phyloP scores from a whole-genome alignment of 106 monocot species.

The Hemerocallis citrina region DNA sequence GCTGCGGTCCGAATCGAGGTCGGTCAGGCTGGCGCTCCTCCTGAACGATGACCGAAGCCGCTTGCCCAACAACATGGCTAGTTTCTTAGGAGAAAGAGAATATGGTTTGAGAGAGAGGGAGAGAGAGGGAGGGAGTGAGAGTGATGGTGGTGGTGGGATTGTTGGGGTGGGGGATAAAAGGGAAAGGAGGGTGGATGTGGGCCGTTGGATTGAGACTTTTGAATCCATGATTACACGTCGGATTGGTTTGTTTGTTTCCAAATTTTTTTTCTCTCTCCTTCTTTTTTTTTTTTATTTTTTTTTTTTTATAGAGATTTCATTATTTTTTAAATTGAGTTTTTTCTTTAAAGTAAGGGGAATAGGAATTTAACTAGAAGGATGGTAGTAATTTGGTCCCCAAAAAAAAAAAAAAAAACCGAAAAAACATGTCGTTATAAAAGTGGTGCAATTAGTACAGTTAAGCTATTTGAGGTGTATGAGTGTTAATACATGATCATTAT shows the following conservation, averaged over 20 bases:
- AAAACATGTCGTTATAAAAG: too few relatives aligned
- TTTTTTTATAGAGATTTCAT: too few relatives aligned
- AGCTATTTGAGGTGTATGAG: too few relatives aligned
- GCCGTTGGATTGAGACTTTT: conserved; percentile 1
- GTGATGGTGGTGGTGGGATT: not conserved
- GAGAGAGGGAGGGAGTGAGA: not conserved
- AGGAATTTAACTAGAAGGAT: too few relatives aligned
- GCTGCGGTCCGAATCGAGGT: conserved; percentile 7
- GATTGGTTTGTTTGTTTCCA: too few relatives aligned
- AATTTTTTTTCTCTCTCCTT: not conserved
- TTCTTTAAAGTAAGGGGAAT: too few relatives aligned
- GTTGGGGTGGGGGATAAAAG: conserved; percentile 3
- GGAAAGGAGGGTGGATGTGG: not conserved
- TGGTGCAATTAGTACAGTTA: too few relatives aligned
- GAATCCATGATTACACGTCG: not conserved
- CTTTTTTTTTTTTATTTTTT: not conserved
- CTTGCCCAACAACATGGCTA: conserved; percentile 15
- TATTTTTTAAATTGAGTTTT: too few relatives aligned
- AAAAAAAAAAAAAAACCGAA: too few relatives aligned
- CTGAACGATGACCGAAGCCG: conserved; percentile 13
- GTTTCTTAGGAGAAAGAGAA: not conserved
- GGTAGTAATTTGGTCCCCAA: too few relatives aligned
- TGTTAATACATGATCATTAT: too few relatives aligned
- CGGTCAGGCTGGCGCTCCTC: conserved; percentile 20
- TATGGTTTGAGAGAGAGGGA: not conserved